Percentiles rank a stretch among this genome's conserved stretches.
Conservation (phyloP, 1,139 yeast genomes). For the Yamadazyma atlantica region DNA sequence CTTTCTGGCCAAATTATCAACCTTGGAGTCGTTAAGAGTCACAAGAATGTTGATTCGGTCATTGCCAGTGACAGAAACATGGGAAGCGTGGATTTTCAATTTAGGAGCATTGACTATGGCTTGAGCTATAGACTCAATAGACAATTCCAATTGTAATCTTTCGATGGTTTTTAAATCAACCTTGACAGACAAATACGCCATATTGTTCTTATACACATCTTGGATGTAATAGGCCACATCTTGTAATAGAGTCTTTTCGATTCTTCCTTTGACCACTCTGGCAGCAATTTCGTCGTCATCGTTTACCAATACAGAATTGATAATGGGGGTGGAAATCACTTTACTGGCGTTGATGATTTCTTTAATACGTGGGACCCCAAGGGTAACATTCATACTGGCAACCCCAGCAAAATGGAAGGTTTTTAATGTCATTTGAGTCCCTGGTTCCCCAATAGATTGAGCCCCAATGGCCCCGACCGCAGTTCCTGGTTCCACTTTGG, state of each 20-base stretch:
- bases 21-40: conserved; percentile 50
- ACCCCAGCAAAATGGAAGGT: conserved; percentile 99
- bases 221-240: conserved; percentile 89
- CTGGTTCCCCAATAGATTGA: conserved; percentile 98
- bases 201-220: conserved; percentile 84
- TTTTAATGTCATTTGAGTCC: conserved; percentile 98
- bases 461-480: conserved; percentile 99
- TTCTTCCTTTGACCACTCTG: conserved; percentile 95
- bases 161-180: conserved; percentile 85
- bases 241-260: conserved; percentile 85
- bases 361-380: conserved; percentile 98
- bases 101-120: conserved; percentile 88
- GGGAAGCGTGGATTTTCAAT: conserved; percentile 73
- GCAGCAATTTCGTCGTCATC: conserved; percentile 97
- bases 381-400: conserved; percentile 97
- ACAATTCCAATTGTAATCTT: conserved; percentile 83
- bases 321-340: conserved; percentile 93
- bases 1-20: conserved; percentile 28
- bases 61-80: conserved; percentile 66
- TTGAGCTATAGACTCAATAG: conserved; percentile 78
- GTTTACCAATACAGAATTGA: conserved; percentile 90
- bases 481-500: conserved; percentile 98
- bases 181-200: conserved; percentile 78
- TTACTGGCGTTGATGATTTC: conserved; percentile 98
- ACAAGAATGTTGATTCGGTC: conserved; percentile 80